These are phyloP conservation scores for Lachnellula subtilissima DNA, from an alignment of 2,329 filamentous ascomycete genomes.

Conservation along the genomic window DNA sequence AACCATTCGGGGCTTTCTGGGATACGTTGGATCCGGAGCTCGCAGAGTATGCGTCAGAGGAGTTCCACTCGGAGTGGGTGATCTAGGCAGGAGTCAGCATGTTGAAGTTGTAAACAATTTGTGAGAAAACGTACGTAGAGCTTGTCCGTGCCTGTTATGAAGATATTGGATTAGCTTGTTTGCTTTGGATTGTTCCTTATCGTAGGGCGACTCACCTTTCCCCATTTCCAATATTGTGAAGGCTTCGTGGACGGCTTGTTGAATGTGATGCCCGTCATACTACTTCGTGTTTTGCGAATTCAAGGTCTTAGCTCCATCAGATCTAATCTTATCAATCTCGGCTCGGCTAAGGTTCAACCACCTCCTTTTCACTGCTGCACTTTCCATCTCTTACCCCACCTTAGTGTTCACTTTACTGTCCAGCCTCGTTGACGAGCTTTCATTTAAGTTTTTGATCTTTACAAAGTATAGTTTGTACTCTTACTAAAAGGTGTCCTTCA, in stretches of 20 bases:
- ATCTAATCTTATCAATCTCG: constrained; percentile 1
- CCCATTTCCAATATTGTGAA: constrained; percentile 20
- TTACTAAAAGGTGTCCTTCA: too few species aligned
- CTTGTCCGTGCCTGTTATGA: constrained; percentile 46
- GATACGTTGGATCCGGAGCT: constrained; percentile 68
- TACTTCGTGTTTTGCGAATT: not conserved
- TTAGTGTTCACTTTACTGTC: too few species aligned
- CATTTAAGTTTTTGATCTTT: too few species aligned
- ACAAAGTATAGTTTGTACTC: too few species aligned
- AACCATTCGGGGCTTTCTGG: constrained; percentile 49
- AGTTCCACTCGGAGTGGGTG: constrained; percentile 97
- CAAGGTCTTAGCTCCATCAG: not conserved
- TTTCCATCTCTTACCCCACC: too few species aligned
- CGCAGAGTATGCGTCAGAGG: constrained; percentile 80
- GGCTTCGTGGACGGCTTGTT: not conserved
- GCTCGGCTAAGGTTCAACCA: too few species aligned
- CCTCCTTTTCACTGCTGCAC: too few species aligned
- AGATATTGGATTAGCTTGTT: not conserved
- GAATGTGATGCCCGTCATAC: not conserved
- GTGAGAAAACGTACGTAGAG: constrained; percentile 32
- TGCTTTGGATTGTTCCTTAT: too few species aligned
- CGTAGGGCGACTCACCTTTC: constrained; percentile 22
- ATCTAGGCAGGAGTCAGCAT: constrained; percentile 50
- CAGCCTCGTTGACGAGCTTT: too few species aligned
- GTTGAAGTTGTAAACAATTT: not conserved